Percentiles rank a stretch among this genome's conserved stretches.
phyloP scores from a whole-genome alignment of 768 basidiomycete species.

The Termitomyces sp. region DNA sequence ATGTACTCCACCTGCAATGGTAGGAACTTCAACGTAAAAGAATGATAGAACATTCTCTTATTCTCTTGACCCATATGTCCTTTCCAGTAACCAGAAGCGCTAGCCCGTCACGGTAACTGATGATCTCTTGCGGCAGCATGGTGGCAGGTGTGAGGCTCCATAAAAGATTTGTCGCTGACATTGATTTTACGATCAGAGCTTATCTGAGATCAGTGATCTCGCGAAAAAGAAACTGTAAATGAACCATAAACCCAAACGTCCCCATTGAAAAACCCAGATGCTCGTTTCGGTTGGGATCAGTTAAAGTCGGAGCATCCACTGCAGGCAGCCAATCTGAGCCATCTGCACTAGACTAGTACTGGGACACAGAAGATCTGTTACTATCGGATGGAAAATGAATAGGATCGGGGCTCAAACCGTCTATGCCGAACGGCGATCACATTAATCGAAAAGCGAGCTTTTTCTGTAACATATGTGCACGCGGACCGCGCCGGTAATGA shows the following conservation, averaged over 20 bases:
- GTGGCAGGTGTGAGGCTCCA: slow-evolving; percentile 37
- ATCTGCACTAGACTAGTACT: background rate
- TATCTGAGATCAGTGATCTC: slow-evolving; percentile 40
- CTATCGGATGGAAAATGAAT: background rate
- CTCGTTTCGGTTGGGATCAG: background rate
- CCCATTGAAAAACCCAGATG: background rate
- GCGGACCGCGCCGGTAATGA: no score
- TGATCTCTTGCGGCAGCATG: slow-evolving; percentile 32
- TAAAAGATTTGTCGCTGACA: slow-evolving; percentile 27
- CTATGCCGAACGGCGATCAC: slow-evolving; percentile 18
- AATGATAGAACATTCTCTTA: slow-evolving; percentile 31
- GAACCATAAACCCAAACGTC: slow-evolving; percentile 29
- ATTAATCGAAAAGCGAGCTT: background rate
- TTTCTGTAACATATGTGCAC: no score
- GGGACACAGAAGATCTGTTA: background rate
- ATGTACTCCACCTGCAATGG: slow-evolving; percentile 37
- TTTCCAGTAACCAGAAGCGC: slow-evolving; percentile 28
- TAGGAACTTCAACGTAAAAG: slow-evolving; percentile 41
- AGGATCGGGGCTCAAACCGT: background rate
- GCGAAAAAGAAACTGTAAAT: slow-evolving; percentile 31
- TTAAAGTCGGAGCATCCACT: background rate
- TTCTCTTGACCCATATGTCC: slow-evolving; percentile 38
- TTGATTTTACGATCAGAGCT: slow-evolving; percentile 31
- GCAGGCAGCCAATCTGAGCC: background rate
- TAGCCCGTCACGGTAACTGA: slow-evolving; percentile 19